Evolutionary conservation across 306 rosid genomes (phyloP), one percentile per base, ranked within the genome.

Genomic region (Bauhinia variegata): DNA sequence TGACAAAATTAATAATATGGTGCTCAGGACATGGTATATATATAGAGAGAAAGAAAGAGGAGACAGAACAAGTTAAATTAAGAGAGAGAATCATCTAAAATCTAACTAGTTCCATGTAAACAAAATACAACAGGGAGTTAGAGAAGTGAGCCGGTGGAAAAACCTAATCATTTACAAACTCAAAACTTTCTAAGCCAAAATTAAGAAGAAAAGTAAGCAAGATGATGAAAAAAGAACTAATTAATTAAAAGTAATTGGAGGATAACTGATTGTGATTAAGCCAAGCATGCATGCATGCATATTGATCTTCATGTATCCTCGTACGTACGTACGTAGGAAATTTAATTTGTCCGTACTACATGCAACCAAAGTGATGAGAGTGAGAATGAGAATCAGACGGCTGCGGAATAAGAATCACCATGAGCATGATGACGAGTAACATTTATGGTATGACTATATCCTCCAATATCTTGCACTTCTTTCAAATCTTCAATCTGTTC

Each of bases 401-500:
- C 81, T 55, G 75, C 81, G 17, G 75, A 74, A 59, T 81, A 67
- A 63, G 67, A 68, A 65, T 87, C 85, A 12, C 72, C 68, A 39
- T 80, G 77, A 12, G 69, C 68, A 39, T 80, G 77, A 8, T 53
- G 39, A 31, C 73, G 62, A 8, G 60, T 37, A 49, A 79, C 70
- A 65, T 60, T 41, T 17, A 80, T 74, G 60, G 83, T 60, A 65
- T 70, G 79, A 2, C 28, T 23, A 23, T 23, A 23, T 23, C 75
- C 75, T 37, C 75, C 82, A 38, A 46, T 75, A 13, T 12, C 64
- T 11, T 60, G 84, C n/a, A 46, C 79, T 33, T 83, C 87, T 13
- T 64, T 80, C 53, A 95, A 66, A 38, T 81, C 86, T 60, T 85
- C 84, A 54, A 95, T 88, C 72, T 78, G 77, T n/a, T 66, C 73